phyloP scores from a whole-genome alignment of 352 stramenopile genomes.

The Blastocystis hominis region DNA sequence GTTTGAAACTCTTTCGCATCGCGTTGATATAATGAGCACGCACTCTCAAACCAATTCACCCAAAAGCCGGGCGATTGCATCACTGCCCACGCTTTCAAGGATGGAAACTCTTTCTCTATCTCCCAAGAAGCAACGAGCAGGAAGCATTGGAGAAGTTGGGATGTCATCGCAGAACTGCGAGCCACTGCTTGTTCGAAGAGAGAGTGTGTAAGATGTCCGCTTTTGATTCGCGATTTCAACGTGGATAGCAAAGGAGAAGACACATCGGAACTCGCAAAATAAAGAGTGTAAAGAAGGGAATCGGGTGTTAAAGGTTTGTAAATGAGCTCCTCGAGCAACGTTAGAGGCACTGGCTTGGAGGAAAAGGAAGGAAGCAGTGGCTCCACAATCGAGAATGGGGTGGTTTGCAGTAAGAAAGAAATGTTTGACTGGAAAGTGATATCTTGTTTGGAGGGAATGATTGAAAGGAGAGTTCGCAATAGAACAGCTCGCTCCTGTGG shows the following conservation, averaged over 20 bases:
- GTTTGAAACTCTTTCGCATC: not conserved
- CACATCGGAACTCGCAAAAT: not conserved
- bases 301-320: not conserved
- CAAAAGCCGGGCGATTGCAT: not conserved
- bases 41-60: not conserved
- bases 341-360: not conserved
- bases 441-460: not conserved
- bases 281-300: not conserved
- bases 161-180: not conserved
- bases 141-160: not conserved
- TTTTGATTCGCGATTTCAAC: not conserved
- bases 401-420: not conserved
- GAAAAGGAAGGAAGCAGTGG: not conserved
- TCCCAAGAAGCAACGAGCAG: not conserved
- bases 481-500: not conserved
- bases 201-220: not conserved
- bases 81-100: not conserved
- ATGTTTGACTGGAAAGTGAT: not conserved
- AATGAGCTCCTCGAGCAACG: not conserved
- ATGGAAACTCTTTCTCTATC: not conserved
- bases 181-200: not conserved
- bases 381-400: not conserved
- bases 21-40: not conserved
- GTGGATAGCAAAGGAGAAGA: not conserved
- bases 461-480: not conserved